phyloP scores from a whole-genome alignment of 106 monocot genomes.

The Apostasia shenzhenica region DNA sequence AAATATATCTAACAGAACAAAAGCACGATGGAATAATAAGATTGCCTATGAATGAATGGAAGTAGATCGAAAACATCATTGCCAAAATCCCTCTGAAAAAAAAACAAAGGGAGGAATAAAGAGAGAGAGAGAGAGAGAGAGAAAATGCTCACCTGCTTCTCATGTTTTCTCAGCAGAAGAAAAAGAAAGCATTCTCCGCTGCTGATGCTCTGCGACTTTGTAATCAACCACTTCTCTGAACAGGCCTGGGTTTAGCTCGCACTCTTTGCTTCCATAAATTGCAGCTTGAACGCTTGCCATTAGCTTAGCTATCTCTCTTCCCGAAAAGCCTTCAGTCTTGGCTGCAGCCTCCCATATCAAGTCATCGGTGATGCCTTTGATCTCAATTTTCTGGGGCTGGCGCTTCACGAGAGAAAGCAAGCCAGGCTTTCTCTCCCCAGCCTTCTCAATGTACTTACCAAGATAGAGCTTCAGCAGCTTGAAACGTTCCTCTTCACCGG shows the following conservation, averaged over 20 bases:
- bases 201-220: slow-evolving; percentile 92
- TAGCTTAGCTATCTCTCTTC: slow-evolving; percentile 91
- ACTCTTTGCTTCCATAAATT: slow-evolving; percentile 88
- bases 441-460: slow-evolving; percentile 71
- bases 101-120: too few relatives aligned
- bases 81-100: too few relatives aligned
- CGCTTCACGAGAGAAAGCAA: slow-evolving; percentile 25
- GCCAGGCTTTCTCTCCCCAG: slow-evolving; percentile 32
- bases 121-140: too few relatives aligned
- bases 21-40: too few relatives aligned
- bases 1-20: too few relatives aligned
- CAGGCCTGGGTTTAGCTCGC: slow-evolving; percentile 51
- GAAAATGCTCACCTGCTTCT: slow-evolving; percentile 10
- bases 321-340: slow-evolving; percentile 87
- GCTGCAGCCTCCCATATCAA: slow-evolving; percentile 63
- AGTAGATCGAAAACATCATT: too few relatives aligned
- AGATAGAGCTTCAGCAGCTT: slow-evolving; percentile 85
- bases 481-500: slow-evolving; percentile 80
- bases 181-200: slow-evolving; percentile 73
- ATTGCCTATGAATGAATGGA: too few relatives aligned
- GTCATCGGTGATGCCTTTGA: slow-evolving; percentile 72
- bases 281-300: slow-evolving; percentile 92
- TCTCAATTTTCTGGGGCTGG: slow-evolving; percentile 60
- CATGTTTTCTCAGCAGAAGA: slow-evolving; percentile 29
- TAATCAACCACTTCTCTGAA: slow-evolving; percentile 89